A percentile compares a stretch with the other conserved stretches of the same genome.
Evolutionary conservation across 139 green algal species (phyloP).

Genomic region (Desmodesmus armatus): DNA sequence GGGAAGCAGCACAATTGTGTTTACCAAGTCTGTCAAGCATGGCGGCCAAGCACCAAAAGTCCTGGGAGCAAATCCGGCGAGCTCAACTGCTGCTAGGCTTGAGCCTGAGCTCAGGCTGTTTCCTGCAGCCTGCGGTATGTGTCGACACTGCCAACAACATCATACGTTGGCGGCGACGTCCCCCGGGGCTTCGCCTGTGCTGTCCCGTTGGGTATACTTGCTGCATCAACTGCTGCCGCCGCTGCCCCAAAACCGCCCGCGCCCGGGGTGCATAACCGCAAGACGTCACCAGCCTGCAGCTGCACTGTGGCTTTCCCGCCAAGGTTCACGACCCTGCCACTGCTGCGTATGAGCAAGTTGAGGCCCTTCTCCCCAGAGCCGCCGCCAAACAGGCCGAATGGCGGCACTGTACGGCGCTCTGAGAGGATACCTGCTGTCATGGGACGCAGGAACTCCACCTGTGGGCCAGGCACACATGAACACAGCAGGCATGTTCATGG

Average conservation of each 20-base stretch:
- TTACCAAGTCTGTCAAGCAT: too few species aligned
- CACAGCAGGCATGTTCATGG: too few species aligned
- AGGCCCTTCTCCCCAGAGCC: slow-evolving; percentile 64
- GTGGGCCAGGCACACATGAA: too few species aligned
- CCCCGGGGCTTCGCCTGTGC: not conserved
- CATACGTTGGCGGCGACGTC: not conserved
- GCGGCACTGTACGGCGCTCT: slow-evolving; percentile 81
- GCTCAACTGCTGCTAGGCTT: too few species aligned
- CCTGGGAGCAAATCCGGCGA: too few species aligned
- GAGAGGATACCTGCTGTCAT: slow-evolving; percentile 90
- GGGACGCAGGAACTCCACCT: slow-evolving; percentile 90
- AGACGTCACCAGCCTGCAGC: slow-evolving; percentile 67
- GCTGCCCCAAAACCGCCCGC: slow-evolving; percentile 66
- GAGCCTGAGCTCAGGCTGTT: slow-evolving; percentile 41
- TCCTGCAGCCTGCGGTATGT: slow-evolving; percentile 44
- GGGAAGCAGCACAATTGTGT: too few species aligned
- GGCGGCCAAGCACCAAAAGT: too few species aligned
- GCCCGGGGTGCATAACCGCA: slow-evolving; percentile 83
- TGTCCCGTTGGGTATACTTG: too few species aligned
- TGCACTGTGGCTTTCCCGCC: slow-evolving; percentile 82
- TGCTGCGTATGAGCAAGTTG: slow-evolving; percentile 78
- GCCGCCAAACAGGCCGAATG: slow-evolving; percentile 88
- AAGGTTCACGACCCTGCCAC: not conserved
- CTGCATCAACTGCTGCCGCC: not conserved
- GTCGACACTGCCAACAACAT: slow-evolving; percentile 42